Evolutionary conservation across 2,329 filamentous ascomycete species (phyloP), one percentile per base, ranked within the genome.

Genomic region (Pezizomycotina sp.): DNA sequence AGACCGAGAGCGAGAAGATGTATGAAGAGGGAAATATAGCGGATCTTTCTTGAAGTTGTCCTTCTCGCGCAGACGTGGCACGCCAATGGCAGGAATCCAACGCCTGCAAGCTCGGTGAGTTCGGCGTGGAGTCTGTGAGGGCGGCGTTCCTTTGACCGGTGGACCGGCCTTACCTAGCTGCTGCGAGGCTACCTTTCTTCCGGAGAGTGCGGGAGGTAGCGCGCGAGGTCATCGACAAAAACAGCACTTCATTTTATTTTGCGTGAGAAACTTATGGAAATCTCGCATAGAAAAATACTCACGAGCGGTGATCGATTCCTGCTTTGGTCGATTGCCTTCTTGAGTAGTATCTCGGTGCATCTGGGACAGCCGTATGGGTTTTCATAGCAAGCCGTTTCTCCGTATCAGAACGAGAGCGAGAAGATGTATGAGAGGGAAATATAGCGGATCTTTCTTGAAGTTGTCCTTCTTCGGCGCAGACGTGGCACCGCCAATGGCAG

Each of bases 351-450:
- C n/a, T n/a, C n/a, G n/a, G n/a, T n/a, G n/a, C n/a, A n/a, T n/a
- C n/a, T n/a, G n/a, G n/a, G 8, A 50, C 42, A 22, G 47, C 46
- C 32, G 50, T 49, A 34, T 46, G 49, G 10, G 49, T 51, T 36
- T 50, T 52, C 30, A 46, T 48, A n/a, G 50, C 47, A 16, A 52
- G 38, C 8, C 31, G 45, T 28, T 50, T 43, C 30, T 50, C 50
- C n/a, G 39, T 43, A 26, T 50, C 49, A 12, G 49, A 47, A 14
- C 45, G 34, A 52, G 39, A 29, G 49, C 50, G 10, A 52, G 34
- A 25, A 52, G 33, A 31, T 52, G 50, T 43, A 50, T 49, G 40
- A 52, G 42, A 13, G 49, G 49, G 16, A 48, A 36, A 15, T 45
- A 48, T 19, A 52, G 38, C 16, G 50, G 47, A n/a, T 51, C 47